Conservation (phyloP, 257 asterid genomes). For the Solanum medicagineum region DNA sequence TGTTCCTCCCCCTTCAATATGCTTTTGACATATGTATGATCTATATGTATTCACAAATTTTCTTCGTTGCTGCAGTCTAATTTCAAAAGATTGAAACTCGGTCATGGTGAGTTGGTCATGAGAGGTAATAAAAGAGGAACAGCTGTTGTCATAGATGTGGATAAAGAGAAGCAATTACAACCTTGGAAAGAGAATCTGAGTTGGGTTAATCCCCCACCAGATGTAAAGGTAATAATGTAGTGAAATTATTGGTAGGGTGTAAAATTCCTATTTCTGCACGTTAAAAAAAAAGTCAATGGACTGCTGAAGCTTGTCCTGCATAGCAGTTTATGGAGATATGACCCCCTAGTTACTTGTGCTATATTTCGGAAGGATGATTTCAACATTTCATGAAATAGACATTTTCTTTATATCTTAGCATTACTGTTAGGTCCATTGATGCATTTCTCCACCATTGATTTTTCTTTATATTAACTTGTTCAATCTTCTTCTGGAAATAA, state of each 20-base stretch:
- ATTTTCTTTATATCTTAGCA: neutral
- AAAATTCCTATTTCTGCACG: neutral
- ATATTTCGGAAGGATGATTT: neutral
- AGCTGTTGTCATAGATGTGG: slow-evolving; percentile 19
- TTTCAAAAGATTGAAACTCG: slow-evolving; percentile 19
- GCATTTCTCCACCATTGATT: neutral
- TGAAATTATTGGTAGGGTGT: neutral
- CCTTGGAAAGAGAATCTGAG: slow-evolving; percentile 73
- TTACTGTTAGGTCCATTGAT: neutral
- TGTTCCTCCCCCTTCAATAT: neutral
- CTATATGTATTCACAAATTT: neutral
- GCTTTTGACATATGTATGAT: neutral
- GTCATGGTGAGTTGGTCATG: neutral
- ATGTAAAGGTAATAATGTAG: slow-evolving; percentile 35
- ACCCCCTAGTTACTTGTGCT: neutral
- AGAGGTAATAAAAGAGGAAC: slow-evolving; percentile 12
- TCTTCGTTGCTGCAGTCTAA: slow-evolving; percentile 19
- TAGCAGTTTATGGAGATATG: neutral
- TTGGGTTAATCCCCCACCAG: slow-evolving; percentile 58
- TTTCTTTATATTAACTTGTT: neutral
- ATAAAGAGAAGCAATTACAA: slow-evolving; percentile 49
- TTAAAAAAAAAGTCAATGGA: neutral
- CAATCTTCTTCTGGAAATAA: neutral
- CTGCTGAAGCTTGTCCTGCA: neutral
- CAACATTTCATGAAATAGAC: neutral